These are phyloP conservation scores for Eleusine coracana DNA, from an alignment of 176 grass and related monocot genomes.

Conservation along the genomic window DNA sequence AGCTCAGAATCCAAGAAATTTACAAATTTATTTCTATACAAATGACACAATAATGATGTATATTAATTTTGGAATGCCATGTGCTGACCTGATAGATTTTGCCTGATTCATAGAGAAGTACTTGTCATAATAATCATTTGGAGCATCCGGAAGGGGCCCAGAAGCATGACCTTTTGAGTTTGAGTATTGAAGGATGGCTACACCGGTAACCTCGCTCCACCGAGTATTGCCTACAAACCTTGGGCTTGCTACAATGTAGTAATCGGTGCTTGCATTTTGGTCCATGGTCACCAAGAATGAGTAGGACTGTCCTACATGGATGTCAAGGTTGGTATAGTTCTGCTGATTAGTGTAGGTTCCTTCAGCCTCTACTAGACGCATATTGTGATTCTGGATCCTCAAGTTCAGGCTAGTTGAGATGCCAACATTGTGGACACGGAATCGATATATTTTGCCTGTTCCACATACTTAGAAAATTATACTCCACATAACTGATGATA, in stretches of 20 bases:
- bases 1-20: neutral
- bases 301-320: slow-evolving; percentile 93
- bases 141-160: slow-evolving; percentile 72
- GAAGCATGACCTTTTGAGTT: slow-evolving; percentile 75
- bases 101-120: slow-evolving; percentile 82
- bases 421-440: slow-evolving; percentile 88
- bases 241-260: slow-evolving; percentile 92
- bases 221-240: slow-evolving; percentile 61
- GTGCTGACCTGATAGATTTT: slow-evolving; percentile 71
- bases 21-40: neutral
- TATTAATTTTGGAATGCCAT: neutral
- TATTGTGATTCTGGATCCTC: slow-evolving; percentile 83
- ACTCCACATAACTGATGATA: neutral
- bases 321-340: slow-evolving; percentile 82
- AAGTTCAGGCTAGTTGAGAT: slow-evolving; percentile 88
- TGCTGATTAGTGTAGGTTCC: slow-evolving; percentile 86
- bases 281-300: slow-evolving; percentile 91
- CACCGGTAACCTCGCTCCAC: slow-evolving; percentile 72
- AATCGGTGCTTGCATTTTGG: slow-evolving; percentile 82
- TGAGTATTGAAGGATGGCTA: slow-evolving; percentile 86
- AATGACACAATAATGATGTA: neutral
- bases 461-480: slow-evolving; percentile 9
- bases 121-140: slow-evolving; percentile 78
- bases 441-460: slow-evolving; percentile 82
- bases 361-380: slow-evolving; percentile 79